phyloP scores from a whole-genome alignment of 2,329 filamentous ascomycete genomes.

The Pseudogymnoascus destructans region DNA sequence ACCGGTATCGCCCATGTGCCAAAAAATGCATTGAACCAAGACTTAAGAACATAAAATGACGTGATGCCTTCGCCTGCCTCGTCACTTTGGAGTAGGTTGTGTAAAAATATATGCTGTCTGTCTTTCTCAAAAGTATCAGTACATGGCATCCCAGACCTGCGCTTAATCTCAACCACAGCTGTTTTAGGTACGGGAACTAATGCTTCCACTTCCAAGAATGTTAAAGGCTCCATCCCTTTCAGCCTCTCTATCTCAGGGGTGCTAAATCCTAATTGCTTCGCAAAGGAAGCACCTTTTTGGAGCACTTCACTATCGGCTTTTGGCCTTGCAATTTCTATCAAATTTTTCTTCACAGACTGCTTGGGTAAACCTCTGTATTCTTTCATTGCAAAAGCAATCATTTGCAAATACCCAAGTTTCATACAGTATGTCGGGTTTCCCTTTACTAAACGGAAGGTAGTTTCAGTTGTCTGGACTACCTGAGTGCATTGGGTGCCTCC shows the following conservation, averaged over 20 bases:
- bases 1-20: conserved; percentile 5
- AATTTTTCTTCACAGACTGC: conserved; percentile 8
- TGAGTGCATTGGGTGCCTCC: conserved; percentile 9
- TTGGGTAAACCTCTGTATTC: conserved; percentile 12
- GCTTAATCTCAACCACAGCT: conserved; percentile 11
- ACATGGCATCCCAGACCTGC: conserved; percentile 12
- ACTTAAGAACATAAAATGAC: conserved; percentile 18
- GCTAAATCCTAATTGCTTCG: conserved; percentile 12
- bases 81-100: conserved; percentile 12
- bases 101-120: conserved; percentile 12
- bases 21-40: conserved; percentile 16
- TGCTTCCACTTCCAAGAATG: neutral
- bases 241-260: conserved; percentile 12
- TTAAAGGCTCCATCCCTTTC: neutral
- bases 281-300: conserved; percentile 13
- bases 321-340: conserved; percentile 15
- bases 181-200: neutral
- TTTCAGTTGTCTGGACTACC: conserved; percentile 12
- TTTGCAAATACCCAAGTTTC: conserved; percentile 11
- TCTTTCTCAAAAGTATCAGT: conserved; percentile 12
- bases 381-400: conserved; percentile 11
- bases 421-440: conserved; percentile 9
- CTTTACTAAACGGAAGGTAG: conserved; percentile 4
- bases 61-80: conserved; percentile 16
- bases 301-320: conserved; percentile 12